These are phyloP conservation scores for Lachancea kluyveri DNA, from an alignment of 805 yeast species.

Conservation along the genomic window DNA sequence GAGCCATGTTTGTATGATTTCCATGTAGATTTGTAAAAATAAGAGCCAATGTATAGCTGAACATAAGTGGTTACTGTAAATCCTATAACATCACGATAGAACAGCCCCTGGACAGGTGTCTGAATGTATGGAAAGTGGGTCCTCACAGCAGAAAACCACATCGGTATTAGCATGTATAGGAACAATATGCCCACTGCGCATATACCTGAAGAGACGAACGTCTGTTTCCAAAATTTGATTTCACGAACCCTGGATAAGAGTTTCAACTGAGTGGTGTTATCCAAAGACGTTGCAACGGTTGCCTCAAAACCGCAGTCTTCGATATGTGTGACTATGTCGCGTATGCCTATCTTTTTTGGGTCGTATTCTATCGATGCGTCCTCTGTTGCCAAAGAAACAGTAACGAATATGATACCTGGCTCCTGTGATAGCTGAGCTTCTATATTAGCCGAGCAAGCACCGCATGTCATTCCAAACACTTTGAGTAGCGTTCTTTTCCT, in stretches of 20 bases:
- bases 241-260: conserved; percentile 66
- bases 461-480: conserved; percentile 57
- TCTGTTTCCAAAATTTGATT: conserved; percentile 60
- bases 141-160: conserved; percentile 25
- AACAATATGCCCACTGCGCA: conserved; percentile 61
- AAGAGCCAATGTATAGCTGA: conserved; percentile 56
- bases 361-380: conserved; percentile 50
- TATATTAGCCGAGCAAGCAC: conserved; percentile 45
- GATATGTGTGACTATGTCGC: conserved; percentile 52
- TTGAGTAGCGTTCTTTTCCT: conserved; percentile 28
- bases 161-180: conserved; percentile 43
- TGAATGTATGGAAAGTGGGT: conserved; percentile 31
- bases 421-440: conserved; percentile 39
- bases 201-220: conserved; percentile 43
- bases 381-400: conserved; percentile 48
- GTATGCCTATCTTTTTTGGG: conserved; percentile 48
- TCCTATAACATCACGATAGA: conserved; percentile 46
- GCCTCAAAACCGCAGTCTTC: conserved; percentile 51
- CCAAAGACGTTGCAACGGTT: conserved; percentile 38
- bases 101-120: conserved; percentile 20
- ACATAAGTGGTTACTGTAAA: conserved; percentile 57
- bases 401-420: conserved; percentile 43
- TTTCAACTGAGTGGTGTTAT: conserved; percentile 62
- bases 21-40: conserved; percentile 60
- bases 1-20: conserved; percentile 63